Percentiles rank a stretch among this genome's conserved stretches.
Conservation (phyloP, 495 filamentous ascomycete species). For the Penicillium bialowiezense region DNA sequence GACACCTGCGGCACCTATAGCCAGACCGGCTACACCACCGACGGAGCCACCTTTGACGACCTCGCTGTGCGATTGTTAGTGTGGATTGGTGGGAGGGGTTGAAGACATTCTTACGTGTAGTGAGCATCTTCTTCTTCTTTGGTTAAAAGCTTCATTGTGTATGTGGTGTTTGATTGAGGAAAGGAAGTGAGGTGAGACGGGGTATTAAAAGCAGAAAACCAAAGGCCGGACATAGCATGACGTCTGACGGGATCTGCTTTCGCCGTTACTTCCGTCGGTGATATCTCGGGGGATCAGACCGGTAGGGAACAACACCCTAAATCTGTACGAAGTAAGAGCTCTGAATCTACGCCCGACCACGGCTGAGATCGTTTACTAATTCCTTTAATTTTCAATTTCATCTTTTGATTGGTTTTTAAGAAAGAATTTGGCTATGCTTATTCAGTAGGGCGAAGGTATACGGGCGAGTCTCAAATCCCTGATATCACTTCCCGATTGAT, state of each 20-base stretch:
- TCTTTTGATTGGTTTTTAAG: not conserved
- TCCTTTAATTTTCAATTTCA: no score
- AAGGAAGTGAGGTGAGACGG: constrained; percentile 2
- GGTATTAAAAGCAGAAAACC: constrained; percentile 17
- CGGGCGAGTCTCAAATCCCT: constrained; percentile 3
- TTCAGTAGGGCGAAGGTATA: constrained; percentile 1
- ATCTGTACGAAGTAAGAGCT: no score
- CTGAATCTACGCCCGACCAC: no score
- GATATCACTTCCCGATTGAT: constrained; percentile 7
- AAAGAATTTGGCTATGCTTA: constrained; percentile 4
- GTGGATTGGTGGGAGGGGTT: constrained; percentile 11
- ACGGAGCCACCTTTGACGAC: constrained; percentile 76
- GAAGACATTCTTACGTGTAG: constrained; percentile 48
- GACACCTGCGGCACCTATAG: constrained; percentile 62
- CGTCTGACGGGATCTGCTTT: constrained; percentile 27
- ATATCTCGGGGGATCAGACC: constrained; percentile 20
- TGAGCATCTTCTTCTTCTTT: constrained; percentile 81
- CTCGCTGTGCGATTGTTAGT: constrained; percentile 40
- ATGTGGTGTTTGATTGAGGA: constrained; percentile 4
- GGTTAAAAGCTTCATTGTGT: constrained; percentile 86
- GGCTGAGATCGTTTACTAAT: no score
- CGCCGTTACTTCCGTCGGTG: constrained; percentile 15
- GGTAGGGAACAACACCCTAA: no score
- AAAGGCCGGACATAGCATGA: constrained; percentile 31
- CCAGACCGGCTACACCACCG: constrained; percentile 66